Evolutionary conservation across 2,329 filamentous ascomycete genomes (phyloP), one percentile per base, ranked within the genome.

Genomic region (Nigrograna mackinnonii): DNA sequence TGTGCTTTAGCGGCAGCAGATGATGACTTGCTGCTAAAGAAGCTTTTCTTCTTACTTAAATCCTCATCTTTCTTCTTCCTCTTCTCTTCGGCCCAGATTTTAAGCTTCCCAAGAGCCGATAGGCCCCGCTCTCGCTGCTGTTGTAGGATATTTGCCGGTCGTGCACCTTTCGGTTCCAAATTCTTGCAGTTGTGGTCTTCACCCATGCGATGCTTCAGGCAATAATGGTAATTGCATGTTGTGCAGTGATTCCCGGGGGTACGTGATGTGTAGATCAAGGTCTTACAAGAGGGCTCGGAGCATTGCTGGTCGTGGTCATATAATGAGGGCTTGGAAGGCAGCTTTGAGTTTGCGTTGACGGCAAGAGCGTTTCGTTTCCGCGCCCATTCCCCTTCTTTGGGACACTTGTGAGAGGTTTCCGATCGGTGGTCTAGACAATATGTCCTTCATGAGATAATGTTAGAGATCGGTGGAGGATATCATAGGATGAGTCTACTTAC

Each of bases 371-470:
- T 72, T 43, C 75, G 72, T 41, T 65, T 64, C 21, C 69, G 70
- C 0, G 81, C 82, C 82, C 82, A 86, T 60, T 78, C 79, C 39
- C 83, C 83, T 22, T 76, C 79, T 44, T 79, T 74, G 3, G 76
- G 57, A 52, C 84, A 87, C 62, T 83, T 80, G 73, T 99, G 95
- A 0, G 89, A 75, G 16, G 83, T 81, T 74, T 97, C 92, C 59
- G 84, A 86, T 41, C 92, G 88, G 77, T 99, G 94, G 65, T 97
- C 92, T 54, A 95, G 86, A 68, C 95, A 99, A 75, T 85, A 99
- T 13, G 87, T 92, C 44, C 82, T 80, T 11, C 6, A 51, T 68
- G 20, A 30, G 11, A 21, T 24, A 18, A 12, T 51, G 49, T 57
- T 61, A 22, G 16, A 22, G 21, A 17, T 22, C 11, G 32, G 20